Percentiles rank a stretch among this genome's conserved stretches.
phyloP scores from a whole-genome alignment of 805 yeast species.

The Starmerella khaoyaiensis region DNA sequence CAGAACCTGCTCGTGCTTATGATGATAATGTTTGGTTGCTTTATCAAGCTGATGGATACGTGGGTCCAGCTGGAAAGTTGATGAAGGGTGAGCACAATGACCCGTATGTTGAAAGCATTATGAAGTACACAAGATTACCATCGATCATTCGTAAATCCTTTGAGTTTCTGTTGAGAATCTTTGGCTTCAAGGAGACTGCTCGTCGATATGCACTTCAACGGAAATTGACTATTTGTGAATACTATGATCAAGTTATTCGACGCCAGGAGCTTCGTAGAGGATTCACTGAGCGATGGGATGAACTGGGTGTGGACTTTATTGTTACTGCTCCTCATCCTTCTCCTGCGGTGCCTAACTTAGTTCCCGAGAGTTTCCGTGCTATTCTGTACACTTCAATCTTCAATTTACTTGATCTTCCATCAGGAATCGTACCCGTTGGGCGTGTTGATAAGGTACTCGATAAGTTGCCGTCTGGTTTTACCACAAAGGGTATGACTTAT shows the following conservation, averaged over 20 bases:
- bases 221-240: constrained; percentile 26
- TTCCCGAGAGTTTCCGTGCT: constrained; percentile 27
- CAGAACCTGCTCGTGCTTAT: constrained; percentile 41
- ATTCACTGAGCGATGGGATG: constrained; percentile 28
- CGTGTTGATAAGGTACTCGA: constrained; percentile 35
- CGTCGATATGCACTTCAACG: constrained; percentile 26
- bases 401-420: constrained; percentile 44
- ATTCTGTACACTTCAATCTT: constrained; percentile 43
- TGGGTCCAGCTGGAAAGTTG: constrained; percentile 22
- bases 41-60: constrained; percentile 35
- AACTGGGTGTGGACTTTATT: constrained; percentile 30
- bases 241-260: constrained; percentile 26
- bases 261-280: constrained; percentile 29
- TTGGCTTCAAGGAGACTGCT: constrained; percentile 31
- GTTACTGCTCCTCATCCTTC: constrained; percentile 33
- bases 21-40: constrained; percentile 45
- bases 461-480: constrained; percentile 25
- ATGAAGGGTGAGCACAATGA: constrained; percentile 29
- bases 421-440: constrained; percentile 47
- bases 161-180: constrained; percentile 29
- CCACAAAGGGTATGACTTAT: constrained; percentile 24
- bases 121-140: constrained; percentile 27
- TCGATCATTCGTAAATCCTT: constrained; percentile 27
- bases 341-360: constrained; percentile 32
- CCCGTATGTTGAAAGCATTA: constrained; percentile 27